Base-by-base conservation (phyloP, 2,329 filamentous ascomycete genomes). In the Beauveria sp. region DNA sequence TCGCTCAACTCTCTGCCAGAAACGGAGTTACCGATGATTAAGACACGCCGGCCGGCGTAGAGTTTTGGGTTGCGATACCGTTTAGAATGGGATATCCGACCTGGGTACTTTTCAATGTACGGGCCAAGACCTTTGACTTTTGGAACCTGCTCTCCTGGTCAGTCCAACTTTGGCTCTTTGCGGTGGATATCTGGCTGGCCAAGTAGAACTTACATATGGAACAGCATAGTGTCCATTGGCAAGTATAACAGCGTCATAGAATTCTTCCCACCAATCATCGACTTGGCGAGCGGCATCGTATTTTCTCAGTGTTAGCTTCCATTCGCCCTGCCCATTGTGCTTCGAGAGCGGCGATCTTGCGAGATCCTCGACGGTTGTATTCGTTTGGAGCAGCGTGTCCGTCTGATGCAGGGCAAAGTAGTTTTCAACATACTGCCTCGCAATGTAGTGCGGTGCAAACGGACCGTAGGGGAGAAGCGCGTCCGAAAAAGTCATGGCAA, bases 401-500 rank as follows among this genome's bases (percentile, higher is more conserved):
- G 75, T 75, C 47, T 74, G 70, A 63, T 84, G 80, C 0, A 68
- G 62, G 0, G 82, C 78, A 63, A 84, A 81, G 64, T 85, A 84
- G 37, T 77, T 77, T 60, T 83, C 77, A 3, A 85, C 75, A 60
- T 84, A 84, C 64, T 84, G 80, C 2, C 78, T 76, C 0, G 83
- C 78, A 0, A 85, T 70, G 63, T 79, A 75, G 65, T 84, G 81
- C 0, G 82, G 82, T 14, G 77, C 78, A 65, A 84, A 84, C 0
- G 82, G 80, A 0, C 81, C 82, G 61, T 84, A 83, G 0, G 81
- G 71, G 63, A 84, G 84, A 0, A 73, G 73, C 1, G 70, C 52
- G 61, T 84, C 82, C 0, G 81, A 83, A 64, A 84, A 83, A 5
- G 73, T 76, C 81, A 84, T 84, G 24, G 80, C 80, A 40, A 83